Conservation (phyloP, 805 yeast species). For the Helenozyma rhizophorensis region DNA sequence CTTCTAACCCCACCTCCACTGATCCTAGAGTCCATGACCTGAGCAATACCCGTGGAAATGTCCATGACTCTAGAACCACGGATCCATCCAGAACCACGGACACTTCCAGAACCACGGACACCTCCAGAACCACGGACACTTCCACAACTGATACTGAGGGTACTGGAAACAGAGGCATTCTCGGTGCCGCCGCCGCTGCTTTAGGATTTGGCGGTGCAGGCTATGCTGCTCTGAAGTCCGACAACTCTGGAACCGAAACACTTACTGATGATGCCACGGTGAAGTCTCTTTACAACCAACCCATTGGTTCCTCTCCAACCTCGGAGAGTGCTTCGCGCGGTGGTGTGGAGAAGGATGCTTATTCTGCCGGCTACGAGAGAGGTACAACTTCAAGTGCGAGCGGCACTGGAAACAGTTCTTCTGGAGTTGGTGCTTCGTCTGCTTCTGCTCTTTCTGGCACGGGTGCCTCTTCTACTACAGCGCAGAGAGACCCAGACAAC, state of each 20-base stretch:
- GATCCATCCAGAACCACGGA: no score
- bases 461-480: slow-evolving; percentile 9
- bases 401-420: slow-evolving; percentile 8
- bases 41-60: no score
- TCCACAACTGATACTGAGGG: no score
- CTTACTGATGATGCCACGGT: not conserved
- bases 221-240: slow-evolving; percentile 3
- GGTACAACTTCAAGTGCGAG: not conserved
- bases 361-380: slow-evolving; percentile 6
- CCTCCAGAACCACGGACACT: no score
- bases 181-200: slow-evolving; percentile 22
- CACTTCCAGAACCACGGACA: no score
- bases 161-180: slow-evolving; percentile 6
- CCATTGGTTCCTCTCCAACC: not conserved
- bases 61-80: no score
- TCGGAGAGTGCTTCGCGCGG: no score
- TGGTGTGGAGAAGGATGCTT: slow-evolving; percentile 5
- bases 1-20: no score
- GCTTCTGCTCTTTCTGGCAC: slow-evolving; percentile 3
- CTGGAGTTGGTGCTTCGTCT: slow-evolving; percentile 16
- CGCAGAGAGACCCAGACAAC: no score
- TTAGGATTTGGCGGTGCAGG: slow-evolving; percentile 14
- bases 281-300: not conserved
- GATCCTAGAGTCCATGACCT: no score
- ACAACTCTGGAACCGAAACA: not conserved